Percentiles rank a stretch among this genome's conserved stretches.
Conservation (phyloP, 2,329 filamentous ascomycete species). For the Thielaviopsis ethacetica region DNA sequence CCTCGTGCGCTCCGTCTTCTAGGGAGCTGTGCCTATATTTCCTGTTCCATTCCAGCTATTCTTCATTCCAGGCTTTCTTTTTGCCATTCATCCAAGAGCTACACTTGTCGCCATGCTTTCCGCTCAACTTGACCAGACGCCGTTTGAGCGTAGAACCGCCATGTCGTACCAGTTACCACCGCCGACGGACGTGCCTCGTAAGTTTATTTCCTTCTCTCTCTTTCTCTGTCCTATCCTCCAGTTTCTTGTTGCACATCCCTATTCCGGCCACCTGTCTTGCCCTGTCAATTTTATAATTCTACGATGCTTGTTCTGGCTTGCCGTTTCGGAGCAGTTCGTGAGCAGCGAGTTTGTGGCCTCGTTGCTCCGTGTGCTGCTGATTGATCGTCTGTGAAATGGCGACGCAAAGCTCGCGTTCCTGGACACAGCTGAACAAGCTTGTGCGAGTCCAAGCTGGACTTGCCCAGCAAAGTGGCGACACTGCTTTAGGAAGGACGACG, state of each 20-base stretch:
- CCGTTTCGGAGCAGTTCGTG: not conserved
- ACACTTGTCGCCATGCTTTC: too few species aligned
- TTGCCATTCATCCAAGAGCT: too few species aligned
- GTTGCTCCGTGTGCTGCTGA: too few species aligned
- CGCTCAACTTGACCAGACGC: too few species aligned
- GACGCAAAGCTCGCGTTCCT: too few species aligned
- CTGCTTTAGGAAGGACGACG: not conserved
- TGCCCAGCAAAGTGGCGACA: not conserved
- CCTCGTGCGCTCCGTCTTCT: not conserved
- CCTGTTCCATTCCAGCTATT: slow-evolving; percentile 8
- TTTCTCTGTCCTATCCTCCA: not conserved
- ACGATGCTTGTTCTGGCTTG: not conserved
- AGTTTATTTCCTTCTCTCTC: slow-evolving; percentile 15
- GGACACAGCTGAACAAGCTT: too few species aligned
- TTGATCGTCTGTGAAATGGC: too few species aligned
- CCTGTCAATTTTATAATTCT: not conserved
- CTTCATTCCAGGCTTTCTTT: too few species aligned
- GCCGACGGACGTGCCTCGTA: slow-evolving; percentile 17
- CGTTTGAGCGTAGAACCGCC: slow-evolving; percentile 13
- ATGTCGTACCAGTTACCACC: slow-evolving; percentile 14
- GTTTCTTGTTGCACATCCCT: not conserved
- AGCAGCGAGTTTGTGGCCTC: too few species aligned
- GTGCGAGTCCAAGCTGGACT: too few species aligned
- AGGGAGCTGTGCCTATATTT: slow-evolving; percentile 14
- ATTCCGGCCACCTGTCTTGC: not conserved